Percentiles rank a stretch among this genome's conserved stretches.
phyloP scores from a whole-genome alignment of 2,329 filamentous ascomycete genomes.

The Fusarium nelsonii region DNA sequence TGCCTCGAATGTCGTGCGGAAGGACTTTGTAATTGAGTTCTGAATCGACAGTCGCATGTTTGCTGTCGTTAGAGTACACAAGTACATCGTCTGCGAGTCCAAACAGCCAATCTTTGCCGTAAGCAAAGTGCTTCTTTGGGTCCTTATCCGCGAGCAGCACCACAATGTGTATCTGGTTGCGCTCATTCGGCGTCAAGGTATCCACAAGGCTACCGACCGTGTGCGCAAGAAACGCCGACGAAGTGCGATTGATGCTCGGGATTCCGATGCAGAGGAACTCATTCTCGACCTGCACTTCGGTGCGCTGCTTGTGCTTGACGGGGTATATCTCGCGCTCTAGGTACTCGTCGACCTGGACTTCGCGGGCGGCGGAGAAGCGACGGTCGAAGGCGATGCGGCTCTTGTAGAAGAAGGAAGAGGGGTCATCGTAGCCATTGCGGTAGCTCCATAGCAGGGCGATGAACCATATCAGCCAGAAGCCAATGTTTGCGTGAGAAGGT shows the following conservation, averaged over 20 bases:
- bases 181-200: constrained; percentile 49
- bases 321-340: constrained; percentile 40
- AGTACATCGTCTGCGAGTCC: constrained; percentile 52
- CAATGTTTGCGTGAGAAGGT: constrained; percentile 48
- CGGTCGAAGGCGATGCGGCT: constrained; percentile 46
- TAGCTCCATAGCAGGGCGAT: constrained; percentile 47
- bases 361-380: constrained; percentile 46
- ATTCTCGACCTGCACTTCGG: constrained; percentile 13
- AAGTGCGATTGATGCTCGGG: constrained; percentile 52
- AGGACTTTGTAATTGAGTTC: constrained; percentile 31
- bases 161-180: constrained; percentile 50
- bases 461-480: constrained; percentile 51
- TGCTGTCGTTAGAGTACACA: constrained; percentile 43
- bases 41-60: background rate
- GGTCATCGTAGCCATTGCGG: constrained; percentile 52
- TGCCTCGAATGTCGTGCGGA: constrained; percentile 41
- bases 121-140: constrained; percentile 51
- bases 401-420: constrained; percentile 53
- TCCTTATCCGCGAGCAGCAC: constrained; percentile 53
- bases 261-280: constrained; percentile 51
- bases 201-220: constrained; percentile 52
- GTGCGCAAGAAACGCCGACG: constrained; percentile 47
- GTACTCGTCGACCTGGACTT: constrained; percentile 44
- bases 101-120: constrained; percentile 50
- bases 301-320: constrained; percentile 19